These are phyloP conservation scores for Trichoderma endophyticum DNA, from an alignment of 2,329 filamentous ascomycete species.

Conservation along the genomic window DNA sequence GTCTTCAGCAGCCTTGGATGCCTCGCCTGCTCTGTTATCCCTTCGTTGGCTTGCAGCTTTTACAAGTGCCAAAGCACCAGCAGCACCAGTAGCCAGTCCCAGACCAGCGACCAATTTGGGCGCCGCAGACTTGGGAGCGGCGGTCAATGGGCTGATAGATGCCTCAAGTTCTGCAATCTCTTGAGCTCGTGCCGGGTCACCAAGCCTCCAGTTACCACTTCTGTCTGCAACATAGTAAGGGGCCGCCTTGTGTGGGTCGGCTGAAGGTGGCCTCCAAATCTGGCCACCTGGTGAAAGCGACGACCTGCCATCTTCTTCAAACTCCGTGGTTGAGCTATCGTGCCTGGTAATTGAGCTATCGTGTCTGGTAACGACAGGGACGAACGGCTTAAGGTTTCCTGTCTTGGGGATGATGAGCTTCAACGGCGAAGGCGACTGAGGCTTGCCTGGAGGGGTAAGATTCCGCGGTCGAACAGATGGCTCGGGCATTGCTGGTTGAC, in stretches of 20 bases:
- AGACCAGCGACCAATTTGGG: constrained; percentile 13
- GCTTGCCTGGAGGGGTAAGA: constrained; percentile 17
- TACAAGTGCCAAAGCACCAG: constrained; percentile 1
- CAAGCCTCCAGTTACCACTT: constrained; percentile 53
- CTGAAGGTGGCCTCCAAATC: constrained; percentile 50
- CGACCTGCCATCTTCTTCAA: constrained; percentile 48
- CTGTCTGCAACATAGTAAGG: constrained; percentile 51
- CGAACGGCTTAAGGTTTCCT: constrained; percentile 3
- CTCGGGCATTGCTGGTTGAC: not conserved
- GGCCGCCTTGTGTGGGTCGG: constrained; percentile 43
- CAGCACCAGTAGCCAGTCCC: not conserved
- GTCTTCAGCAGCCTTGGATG: not conserved
- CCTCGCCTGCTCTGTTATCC: not conserved
- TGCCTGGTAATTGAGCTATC: constrained; percentile 39
- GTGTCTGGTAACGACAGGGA: constrained; percentile 22
- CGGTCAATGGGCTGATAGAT: constrained; percentile 19
- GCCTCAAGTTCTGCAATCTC: constrained; percentile 28
- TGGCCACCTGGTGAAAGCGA: constrained; percentile 37
- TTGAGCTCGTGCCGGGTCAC: constrained; percentile 34
- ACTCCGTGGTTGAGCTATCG: constrained; percentile 49
- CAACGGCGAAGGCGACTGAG: constrained; percentile 26
- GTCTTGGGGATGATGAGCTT: constrained; percentile 30
- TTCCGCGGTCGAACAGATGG: not conserved
- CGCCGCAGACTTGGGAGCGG: constrained; percentile 11
- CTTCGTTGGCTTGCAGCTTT: not conserved